phyloP scores from a whole-genome alignment of 169 alveolate species.

The Plasmodium billcollinsi region DNA sequence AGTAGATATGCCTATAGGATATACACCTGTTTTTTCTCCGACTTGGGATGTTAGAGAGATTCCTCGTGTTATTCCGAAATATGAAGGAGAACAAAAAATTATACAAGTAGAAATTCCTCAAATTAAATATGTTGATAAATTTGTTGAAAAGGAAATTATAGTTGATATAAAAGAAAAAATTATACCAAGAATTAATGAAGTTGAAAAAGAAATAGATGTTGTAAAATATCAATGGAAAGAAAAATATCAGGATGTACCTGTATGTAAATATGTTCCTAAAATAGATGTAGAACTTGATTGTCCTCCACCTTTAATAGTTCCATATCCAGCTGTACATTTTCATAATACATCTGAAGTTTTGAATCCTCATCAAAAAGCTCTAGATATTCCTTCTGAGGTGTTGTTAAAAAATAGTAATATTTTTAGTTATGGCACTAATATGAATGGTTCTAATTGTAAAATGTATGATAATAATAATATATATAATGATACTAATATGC shows the following conservation, averaged over 20 bases:
- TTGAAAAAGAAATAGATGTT: constrained; percentile 88
- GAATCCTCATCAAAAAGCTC: constrained; percentile 65
- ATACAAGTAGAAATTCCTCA: constrained; percentile 89
- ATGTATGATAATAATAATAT: too few relatives aligned
- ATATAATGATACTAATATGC: too few relatives aligned
- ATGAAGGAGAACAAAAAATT: constrained; percentile 89
- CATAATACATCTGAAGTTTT: constrained; percentile 74
- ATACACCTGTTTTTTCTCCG: constrained; percentile 88
- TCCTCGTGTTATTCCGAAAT: constrained; percentile 89
- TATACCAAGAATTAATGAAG: constrained; percentile 89
- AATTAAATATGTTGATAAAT: constrained; percentile 87
- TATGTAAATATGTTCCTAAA: constrained; percentile 89
- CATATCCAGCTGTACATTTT: constrained; percentile 86
- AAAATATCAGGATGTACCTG: constrained; percentile 89
- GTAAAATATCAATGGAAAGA: constrained; percentile 90
- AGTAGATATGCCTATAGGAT: constrained; percentile 88
- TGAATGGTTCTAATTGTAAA: background rate
- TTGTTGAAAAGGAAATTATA: constrained; percentile 89
- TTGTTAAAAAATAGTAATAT: constrained; percentile 66
- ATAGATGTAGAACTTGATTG: constrained; percentile 90
- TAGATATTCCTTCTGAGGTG: constrained; percentile 51
- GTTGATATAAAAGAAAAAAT: constrained; percentile 90
- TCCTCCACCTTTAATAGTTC: constrained; percentile 91
- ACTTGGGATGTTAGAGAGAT: constrained; percentile 91
- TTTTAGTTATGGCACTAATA: background rate